Evolutionary conservation across 2,329 filamentous ascomycete genomes (phyloP).

Genomic region (Botrytis hyacinthi): DNA sequence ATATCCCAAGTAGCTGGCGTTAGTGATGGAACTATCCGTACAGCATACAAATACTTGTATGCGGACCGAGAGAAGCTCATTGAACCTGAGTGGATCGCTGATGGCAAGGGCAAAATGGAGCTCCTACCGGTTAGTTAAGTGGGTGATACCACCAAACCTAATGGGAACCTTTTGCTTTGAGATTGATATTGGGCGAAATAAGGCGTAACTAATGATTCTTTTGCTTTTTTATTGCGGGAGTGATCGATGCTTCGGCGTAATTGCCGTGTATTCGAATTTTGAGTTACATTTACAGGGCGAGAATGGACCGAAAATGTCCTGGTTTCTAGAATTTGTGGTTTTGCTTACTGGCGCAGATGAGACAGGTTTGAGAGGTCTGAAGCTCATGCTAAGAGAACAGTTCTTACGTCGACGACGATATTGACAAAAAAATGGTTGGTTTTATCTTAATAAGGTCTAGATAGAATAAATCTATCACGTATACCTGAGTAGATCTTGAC

Average conservation of each 20-base stretch:
- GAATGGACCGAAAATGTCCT: slow-evolving; percentile 23
- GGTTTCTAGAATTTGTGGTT: slow-evolving; percentile 15
- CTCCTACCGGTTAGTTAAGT: slow-evolving; percentile 57
- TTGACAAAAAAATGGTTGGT: background rate
- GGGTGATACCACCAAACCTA: slow-evolving; percentile 34
- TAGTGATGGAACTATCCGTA: slow-evolving; percentile 95
- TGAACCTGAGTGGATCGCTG: slow-evolving; percentile 69
- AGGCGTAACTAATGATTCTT: slow-evolving; percentile 17
- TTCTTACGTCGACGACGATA: background rate
- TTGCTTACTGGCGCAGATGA: slow-evolving; percentile 20
- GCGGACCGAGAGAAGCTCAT: slow-evolving; percentile 71
- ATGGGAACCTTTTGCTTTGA: background rate
- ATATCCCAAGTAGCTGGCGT: slow-evolving; percentile 84
- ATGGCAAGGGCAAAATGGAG: slow-evolving; percentile 67
- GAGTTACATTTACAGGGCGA: slow-evolving; percentile 26
- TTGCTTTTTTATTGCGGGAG: slow-evolving; percentile 22
- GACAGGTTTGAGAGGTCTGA: slow-evolving; percentile 19
- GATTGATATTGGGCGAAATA: slow-evolving; percentile 9
- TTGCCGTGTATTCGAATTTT: slow-evolving; percentile 22
- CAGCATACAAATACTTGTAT: slow-evolving; percentile 88
- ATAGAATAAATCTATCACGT: slow-evolving; percentile 8
- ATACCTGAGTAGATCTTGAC: background rate
- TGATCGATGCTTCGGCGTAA: slow-evolving; percentile 25
- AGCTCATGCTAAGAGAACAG: slow-evolving; percentile 2
- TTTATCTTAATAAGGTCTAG: slow-evolving; percentile 12